Evolutionary conservation across 129 eudicot species (phyloP).

Genomic region (Flaveria linearis): DNA sequence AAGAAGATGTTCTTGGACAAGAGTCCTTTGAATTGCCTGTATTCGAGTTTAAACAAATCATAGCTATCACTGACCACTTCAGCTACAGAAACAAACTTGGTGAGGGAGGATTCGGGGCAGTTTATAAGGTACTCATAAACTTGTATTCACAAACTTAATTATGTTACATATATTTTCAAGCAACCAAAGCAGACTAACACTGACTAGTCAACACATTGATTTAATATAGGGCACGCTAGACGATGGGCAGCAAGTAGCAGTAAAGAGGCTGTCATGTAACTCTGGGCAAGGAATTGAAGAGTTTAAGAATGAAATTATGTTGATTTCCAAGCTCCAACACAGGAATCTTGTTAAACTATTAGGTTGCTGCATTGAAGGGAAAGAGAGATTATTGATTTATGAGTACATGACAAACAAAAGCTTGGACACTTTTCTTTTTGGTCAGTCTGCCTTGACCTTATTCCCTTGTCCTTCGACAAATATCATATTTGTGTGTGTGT

Average conservation of each 20-base stretch:
- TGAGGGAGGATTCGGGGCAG: constrained; percentile 53
- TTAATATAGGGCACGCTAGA: constrained; percentile 37
- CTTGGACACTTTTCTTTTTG: constrained; percentile 45
- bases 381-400: constrained; percentile 36
- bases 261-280: constrained; percentile 43
- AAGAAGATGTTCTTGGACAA: constrained; percentile 22
- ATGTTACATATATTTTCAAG: neutral
- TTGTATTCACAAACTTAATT: constrained; percentile 12
- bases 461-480: neutral
- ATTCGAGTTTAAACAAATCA: constrained; percentile 30
- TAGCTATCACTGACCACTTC: constrained; percentile 41
- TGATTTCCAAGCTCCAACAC: constrained; percentile 46
- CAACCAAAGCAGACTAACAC: neutral
- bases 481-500: neutral
- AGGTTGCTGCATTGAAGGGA: constrained; percentile 42
- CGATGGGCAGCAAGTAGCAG: constrained; percentile 40
- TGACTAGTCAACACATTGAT: constrained; percentile 2
- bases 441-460: constrained; percentile 26
- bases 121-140: constrained; percentile 34
- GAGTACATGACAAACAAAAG: constrained; percentile 36
- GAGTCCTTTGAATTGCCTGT: constrained; percentile 33
- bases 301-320: constrained; percentile 41
- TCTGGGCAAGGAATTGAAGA: constrained; percentile 41
- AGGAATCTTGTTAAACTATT: constrained; percentile 45
- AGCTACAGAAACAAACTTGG: constrained; percentile 41